These are phyloP conservation scores for Funneliformis geosporum DNA, from an alignment of 192 early-diverging fungal species.

Conservation along the genomic window DNA sequence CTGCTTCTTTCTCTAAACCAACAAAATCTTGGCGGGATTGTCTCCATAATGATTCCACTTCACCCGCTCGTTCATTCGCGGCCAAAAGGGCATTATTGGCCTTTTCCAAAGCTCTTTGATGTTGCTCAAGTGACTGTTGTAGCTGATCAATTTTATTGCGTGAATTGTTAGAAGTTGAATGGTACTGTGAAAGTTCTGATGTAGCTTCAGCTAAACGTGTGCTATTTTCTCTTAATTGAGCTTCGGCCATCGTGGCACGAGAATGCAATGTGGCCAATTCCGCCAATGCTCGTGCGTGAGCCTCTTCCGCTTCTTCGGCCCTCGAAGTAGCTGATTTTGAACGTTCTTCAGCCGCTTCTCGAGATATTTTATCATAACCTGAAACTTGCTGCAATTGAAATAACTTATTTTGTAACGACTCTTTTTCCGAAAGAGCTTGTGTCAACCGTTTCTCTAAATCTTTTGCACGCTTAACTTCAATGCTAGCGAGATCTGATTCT, in stretches of 20 bases:
- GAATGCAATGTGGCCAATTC: constrained; percentile 48
- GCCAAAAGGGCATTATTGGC: constrained; percentile 40
- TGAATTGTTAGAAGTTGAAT: constrained; percentile 36
- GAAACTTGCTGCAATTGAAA: constrained; percentile 49
- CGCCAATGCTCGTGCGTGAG: constrained; percentile 48
- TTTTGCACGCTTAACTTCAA: constrained; percentile 46
- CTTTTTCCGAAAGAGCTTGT: constrained; percentile 43
- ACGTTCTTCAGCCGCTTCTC: constrained; percentile 50
- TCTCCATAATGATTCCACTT: constrained; percentile 44
- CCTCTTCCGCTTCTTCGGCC: constrained; percentile 54
- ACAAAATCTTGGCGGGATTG: constrained; percentile 46
- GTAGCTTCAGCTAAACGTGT: constrained; percentile 38
- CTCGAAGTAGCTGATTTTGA: constrained; percentile 44
- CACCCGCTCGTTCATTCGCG: constrained; percentile 44
- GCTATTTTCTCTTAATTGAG: constrained; percentile 41
- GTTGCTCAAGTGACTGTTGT: constrained; percentile 48
- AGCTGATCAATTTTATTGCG: constrained; percentile 34
- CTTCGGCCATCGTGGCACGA: constrained; percentile 46
- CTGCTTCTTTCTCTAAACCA: constrained; percentile 38
- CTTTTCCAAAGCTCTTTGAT: constrained; percentile 48
- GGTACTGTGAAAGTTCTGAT: constrained; percentile 42
- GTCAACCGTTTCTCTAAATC: constrained; percentile 50
- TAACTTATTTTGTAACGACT: constrained; percentile 39
- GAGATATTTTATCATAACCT: constrained; percentile 46
- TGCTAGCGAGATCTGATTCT: constrained; percentile 34